Percentiles rank a stretch among this genome's conserved stretches.
Conservation (phyloP, 2,329 filamentous ascomycete species). For the Akanthomyces dipterigenus region DNA sequence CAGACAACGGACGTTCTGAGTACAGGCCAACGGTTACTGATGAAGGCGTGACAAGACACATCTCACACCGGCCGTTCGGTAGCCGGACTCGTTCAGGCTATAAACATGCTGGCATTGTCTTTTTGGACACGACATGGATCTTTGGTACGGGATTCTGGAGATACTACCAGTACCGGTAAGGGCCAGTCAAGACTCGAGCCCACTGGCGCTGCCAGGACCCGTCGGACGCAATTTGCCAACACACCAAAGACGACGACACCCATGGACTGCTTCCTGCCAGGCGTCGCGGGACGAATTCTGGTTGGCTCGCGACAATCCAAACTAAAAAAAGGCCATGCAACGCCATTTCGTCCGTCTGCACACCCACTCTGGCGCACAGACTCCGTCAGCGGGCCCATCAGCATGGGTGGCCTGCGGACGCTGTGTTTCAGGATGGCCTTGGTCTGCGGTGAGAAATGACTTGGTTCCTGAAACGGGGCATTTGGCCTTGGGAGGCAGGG, state of each 20-base stretch:
- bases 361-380: slow-evolving; percentile 10
- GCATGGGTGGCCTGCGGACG: slow-evolving; percentile 10
- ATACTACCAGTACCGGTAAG: not conserved
- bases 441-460: slow-evolving; percentile 22
- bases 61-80: not conserved
- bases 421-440: slow-evolving; percentile 23
- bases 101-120: not conserved
- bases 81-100: not conserved
- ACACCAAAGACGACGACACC: not conserved
- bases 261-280: not conserved
- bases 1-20: not conserved
- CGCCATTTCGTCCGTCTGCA: slow-evolving; percentile 1
- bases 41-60: not conserved
- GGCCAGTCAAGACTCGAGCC: not conserved
- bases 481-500: slow-evolving; percentile 13
- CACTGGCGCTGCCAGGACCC: not conserved
- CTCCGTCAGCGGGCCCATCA: slow-evolving; percentile 14
- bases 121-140: not conserved
- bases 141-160: not conserved
- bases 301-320: slow-evolving; percentile 3
- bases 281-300: not conserved
- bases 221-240: not conserved
- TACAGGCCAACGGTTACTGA: not conserved
- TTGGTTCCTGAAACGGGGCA: slow-evolving; percentile 23
- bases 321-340: not conserved